A percentile compares a stretch with the other conserved stretches of the same genome.
These are phyloP conservation scores for Mycena sp. DNA, from an alignment of 1,284 basidiomycete species.

Conservation along the genomic window DNA sequence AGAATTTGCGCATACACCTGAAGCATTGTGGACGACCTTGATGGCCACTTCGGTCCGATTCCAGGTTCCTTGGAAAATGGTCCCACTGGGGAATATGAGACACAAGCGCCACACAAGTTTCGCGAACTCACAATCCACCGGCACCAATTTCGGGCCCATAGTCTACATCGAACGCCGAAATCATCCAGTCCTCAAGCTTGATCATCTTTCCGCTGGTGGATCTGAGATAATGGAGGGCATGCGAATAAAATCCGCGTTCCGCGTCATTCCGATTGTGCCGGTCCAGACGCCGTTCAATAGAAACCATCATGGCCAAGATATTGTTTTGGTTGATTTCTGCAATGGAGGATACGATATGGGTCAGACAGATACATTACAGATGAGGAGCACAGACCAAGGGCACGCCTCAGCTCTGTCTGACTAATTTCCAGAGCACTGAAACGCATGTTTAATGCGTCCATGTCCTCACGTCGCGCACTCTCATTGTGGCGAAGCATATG, in stretches of 20 bases:
- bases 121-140: constrained; percentile 10
- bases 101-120: not conserved
- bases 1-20: constrained; percentile 26
- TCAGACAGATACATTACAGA: not conserved
- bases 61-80: constrained; percentile 38
- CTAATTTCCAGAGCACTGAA: not conserved
- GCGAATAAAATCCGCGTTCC: constrained; percentile 7
- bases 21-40: constrained; percentile 35
- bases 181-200: constrained; percentile 23
- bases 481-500: not conserved
- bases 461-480: not conserved
- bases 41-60: constrained; percentile 40
- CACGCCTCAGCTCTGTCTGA: not conserved
- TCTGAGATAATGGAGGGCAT: constrained; percentile 8
- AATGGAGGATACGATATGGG: not conserved
- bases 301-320: constrained; percentile 9
- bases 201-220: not conserved
- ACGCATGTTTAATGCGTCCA: not conserved
- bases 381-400: not conserved
- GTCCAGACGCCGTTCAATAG: not conserved
- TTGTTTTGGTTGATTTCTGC: constrained; percentile 7
- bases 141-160: constrained; percentile 20
- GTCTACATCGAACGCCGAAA: constrained; percentile 24
- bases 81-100: constrained; percentile 30
- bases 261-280: not conserved